These are phyloP conservation scores for Moesziomyces antarcticus DNA, from an alignment of 1,284 basidiomycete species.

Conservation along the genomic window DNA sequence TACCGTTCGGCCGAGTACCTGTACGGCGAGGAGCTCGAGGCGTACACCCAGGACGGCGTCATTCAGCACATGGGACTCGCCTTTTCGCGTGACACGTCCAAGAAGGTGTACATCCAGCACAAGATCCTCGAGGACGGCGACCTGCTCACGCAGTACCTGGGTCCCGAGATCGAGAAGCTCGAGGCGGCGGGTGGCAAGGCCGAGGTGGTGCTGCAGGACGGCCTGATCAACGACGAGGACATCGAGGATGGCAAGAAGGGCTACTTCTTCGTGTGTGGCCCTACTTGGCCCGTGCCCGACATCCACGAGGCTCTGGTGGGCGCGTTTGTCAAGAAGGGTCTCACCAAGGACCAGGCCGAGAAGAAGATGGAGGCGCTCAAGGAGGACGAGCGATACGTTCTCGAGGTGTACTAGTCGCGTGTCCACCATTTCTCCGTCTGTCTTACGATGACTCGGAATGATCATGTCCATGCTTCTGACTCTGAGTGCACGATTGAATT, in stretches of 20 bases:
- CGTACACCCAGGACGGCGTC: constrained; percentile 79
- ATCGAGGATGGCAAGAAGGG: constrained; percentile 57
- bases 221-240: constrained; percentile 64
- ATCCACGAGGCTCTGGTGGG: constrained; percentile 90
- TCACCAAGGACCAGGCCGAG: constrained; percentile 78
- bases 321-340: constrained; percentile 78
- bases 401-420: constrained; percentile 77
- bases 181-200: constrained; percentile 66
- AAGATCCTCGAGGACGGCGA: constrained; percentile 92
- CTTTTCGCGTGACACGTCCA: constrained; percentile 89
- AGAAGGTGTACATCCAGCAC: constrained; percentile 98
- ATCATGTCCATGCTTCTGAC: background rate
- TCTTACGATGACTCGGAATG: background rate
- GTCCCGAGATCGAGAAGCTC: constrained; percentile 72
- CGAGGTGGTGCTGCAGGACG: constrained; percentile 70
- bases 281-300: constrained; percentile 98
- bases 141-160: constrained; percentile 73
- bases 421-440: background rate
- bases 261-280: constrained; percentile 96
- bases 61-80: constrained; percentile 91
- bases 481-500: background rate
- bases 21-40: constrained; percentile 85
- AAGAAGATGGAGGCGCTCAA: constrained; percentile 89
- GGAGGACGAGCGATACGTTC: constrained; percentile 95
- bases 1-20: constrained; percentile 94